Evolutionary conservation across 2,329 filamentous ascomycete species (phyloP), one percentile per base, ranked within the genome.

Genomic region (Alternaria solani): DNA sequence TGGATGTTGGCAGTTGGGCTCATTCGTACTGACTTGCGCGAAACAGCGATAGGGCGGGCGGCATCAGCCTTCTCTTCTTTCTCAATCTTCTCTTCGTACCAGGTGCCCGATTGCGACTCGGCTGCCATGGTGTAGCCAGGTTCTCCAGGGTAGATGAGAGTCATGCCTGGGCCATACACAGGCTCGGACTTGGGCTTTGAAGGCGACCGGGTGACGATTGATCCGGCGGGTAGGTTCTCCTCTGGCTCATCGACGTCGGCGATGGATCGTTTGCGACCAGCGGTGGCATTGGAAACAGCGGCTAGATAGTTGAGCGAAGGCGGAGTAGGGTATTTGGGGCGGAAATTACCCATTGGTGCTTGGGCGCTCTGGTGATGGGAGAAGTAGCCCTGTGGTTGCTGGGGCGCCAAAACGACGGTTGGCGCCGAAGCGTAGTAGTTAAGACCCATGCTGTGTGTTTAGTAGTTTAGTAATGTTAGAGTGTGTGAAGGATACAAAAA

Each of bases 221-320:
- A 76, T 76, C 86, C 85, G 72, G 88, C 79, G 73, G 78, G 78
- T 51, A 72, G 72, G 49, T 80, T 79, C 61, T 88, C 84, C 67
- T 89, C 86, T 54, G 91, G 87, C 69, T 92, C 91, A 69, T 92
- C 91, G 57, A 91, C 89, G 77, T 94, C 91, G 71, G 91, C 89
- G 74, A 91, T 86, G 63, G 90, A 92, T 68, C 91, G 89, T 81
- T 94, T 94, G 75, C 90, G 88, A 67, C 91, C 89, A 68, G 87
- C 86, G 64, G 81, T 72, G 68, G 75, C 67, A 67, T 78, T 79
- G 66, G 75, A 76, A 32, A 73, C 69, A 62, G 76, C 75, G 62
- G 78, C 78, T 71, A 78, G 76, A 69, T 80, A 80, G 67, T 80
- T 80, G 71, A 80, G 72, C 64, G 78, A 80, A 59, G 78, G 78